Evolutionary conservation across 1,284 basidiomycete genomes (phyloP), one percentile per base, ranked within the genome.

Genomic region (Microbotryomycetes sp.): DNA sequence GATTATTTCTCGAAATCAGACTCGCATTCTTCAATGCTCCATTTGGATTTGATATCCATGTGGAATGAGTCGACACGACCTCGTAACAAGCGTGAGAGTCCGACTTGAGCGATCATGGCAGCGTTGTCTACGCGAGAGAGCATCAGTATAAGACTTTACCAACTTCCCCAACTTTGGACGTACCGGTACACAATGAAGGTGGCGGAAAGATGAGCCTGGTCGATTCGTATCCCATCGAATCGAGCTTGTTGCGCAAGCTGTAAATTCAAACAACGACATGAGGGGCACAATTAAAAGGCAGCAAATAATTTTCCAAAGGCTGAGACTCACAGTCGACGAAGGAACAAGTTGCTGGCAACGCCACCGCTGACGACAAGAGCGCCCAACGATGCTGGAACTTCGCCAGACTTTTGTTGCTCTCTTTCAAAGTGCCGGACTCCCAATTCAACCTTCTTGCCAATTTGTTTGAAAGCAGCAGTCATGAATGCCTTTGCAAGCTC

Each of bases 101-200:
- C 86, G 6, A 90, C 86, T 87, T 87, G 92, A 1, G 82, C 92
- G 66, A 97, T 89, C 92, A 97, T 97, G 1, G 84, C 92, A 0
- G 92, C 92, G 73, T 96, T 97, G 71, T 96, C 92, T 91, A 66
- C 19, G 26, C 31, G 19, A 36, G 45, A n/a, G 46, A 56, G 7
- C 6, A 31, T 16, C n/a, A 54, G 25, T 9, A 19, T 15, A 23
- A 45, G 15, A 14, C 19, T 28, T 47, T 22, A 55, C 9, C 14
- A 14, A 2, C 6, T 28, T 7, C 16, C 46, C 26, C 25, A 15
- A 48, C 36, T 19, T 52, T 32, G 29, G 15, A 22, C 26, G 49
- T 63, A 88, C 89, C 90, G 70, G 91, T 94, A 73, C 92, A 94
- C 2, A 93, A 77, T 1, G 79, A 72, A 0, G 84, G 79, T 0